These are phyloP conservation scores for Chaetoscypha palmicola DNA, from an alignment of 2,329 filamentous ascomycete species.

Conservation along the genomic window DNA sequence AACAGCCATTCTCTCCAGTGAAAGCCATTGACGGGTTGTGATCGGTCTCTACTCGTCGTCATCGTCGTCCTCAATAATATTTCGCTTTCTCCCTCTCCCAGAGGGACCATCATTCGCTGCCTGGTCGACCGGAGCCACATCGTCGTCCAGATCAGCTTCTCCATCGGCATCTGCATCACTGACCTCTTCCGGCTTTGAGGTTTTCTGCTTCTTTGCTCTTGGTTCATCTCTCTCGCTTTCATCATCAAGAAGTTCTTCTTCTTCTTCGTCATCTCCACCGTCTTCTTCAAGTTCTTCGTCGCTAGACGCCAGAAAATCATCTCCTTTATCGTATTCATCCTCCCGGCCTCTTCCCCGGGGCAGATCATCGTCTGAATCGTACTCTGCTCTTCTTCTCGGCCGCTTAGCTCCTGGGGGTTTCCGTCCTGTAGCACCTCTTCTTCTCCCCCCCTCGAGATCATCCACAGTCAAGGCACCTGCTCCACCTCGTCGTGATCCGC, in stretches of 20 bases:
- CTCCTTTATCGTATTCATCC: slow-evolving; percentile 73
- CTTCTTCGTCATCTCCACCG: slow-evolving; percentile 46
- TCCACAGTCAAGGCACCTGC: slow-evolving; percentile 60
- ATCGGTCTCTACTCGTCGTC: slow-evolving; percentile 39
- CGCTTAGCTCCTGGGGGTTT: slow-evolving; percentile 45
- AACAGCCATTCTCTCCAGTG: too few species aligned
- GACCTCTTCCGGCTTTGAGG: slow-evolving; percentile 33
- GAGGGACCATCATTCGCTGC: slow-evolving; percentile 33
- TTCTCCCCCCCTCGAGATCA: slow-evolving; percentile 54
- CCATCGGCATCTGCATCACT: slow-evolving; percentile 42
- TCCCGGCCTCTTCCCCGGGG: slow-evolving; percentile 49
- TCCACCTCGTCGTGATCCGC: slow-evolving; percentile 33
- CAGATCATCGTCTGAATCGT: slow-evolving; percentile 71
- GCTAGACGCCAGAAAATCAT: slow-evolving; percentile 70
- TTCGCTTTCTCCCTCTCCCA: slow-evolving; percentile 42
- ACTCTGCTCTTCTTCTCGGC: slow-evolving; percentile 53
- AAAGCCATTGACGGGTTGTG: too few species aligned
- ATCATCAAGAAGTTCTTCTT: slow-evolving; percentile 40
- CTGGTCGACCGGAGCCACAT: slow-evolving; percentile 33
- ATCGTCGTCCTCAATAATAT: slow-evolving; percentile 56
- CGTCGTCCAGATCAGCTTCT: slow-evolving; percentile 48
- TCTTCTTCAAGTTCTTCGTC: slow-evolving; percentile 62
- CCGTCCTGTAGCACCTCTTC: slow-evolving; percentile 43
- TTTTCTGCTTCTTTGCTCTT: slow-evolving; percentile 30
- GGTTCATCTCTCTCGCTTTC: slow-evolving; percentile 33